Evolutionary conservation across 208 protist genomes (phyloP).

Genomic region (Leishmania braziliensis): DNA sequence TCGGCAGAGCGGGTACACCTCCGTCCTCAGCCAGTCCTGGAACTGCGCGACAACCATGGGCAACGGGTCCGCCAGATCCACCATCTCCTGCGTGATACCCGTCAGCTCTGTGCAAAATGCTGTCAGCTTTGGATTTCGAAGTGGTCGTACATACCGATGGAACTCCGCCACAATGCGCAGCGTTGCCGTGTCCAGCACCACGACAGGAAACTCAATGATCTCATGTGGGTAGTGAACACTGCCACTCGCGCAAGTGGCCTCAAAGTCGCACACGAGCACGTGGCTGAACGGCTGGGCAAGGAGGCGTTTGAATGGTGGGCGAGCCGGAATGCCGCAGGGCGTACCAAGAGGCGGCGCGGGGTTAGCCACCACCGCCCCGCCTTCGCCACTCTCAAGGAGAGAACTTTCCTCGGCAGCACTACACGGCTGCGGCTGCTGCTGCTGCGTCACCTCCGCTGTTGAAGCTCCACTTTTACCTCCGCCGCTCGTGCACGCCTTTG

Average conservation of each 20-base stretch:
- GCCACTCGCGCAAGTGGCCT: conserved; percentile 86
- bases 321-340: conserved; percentile 35
- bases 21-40: conserved; percentile 58
- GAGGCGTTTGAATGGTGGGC: conserved; percentile 36
- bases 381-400: conserved; percentile 1
- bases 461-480: background rate
- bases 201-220: conserved; percentile 97
- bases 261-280: conserved; percentile 92
- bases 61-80: conserved; percentile 79
- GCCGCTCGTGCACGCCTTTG: conserved; percentile 29
- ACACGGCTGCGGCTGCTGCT: conserved; percentile 11
- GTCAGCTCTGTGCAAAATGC: conserved; percentile 95
- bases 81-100: conserved; percentile 93
- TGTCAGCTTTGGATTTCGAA: conserved; percentile 74
- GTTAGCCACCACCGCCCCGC: background rate
- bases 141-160: conserved; percentile 91
- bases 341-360: conserved; percentile 9
- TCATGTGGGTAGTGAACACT: conserved; percentile 86
- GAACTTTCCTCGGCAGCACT: background rate
- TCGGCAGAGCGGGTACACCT: conserved; percentile 75
- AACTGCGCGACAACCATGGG: conserved; percentile 65
- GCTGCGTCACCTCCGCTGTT: background rate
- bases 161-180: conserved; percentile 81
- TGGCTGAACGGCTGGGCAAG: conserved; percentile 88
- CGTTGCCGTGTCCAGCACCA: conserved; percentile 82